These are phyloP conservation scores for Hyphopichia buzzinii DNA, from an alignment of 1,139 yeast genomes.

Conservation along the genomic window DNA sequence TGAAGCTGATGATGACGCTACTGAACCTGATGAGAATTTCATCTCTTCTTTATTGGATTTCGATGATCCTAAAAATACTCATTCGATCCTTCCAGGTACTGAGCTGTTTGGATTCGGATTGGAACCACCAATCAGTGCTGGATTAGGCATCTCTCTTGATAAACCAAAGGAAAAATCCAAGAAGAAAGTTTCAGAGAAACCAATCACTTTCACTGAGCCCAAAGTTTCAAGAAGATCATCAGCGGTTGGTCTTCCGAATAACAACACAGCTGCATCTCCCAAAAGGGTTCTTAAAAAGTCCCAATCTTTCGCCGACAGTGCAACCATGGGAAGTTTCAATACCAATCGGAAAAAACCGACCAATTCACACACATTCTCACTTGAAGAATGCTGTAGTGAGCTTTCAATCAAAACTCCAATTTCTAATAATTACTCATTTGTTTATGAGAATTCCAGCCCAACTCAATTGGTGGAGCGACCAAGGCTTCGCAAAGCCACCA, in stretches of 20 bases:
- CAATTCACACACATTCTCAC: constrained; percentile 7
- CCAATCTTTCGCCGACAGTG: constrained; percentile 5
- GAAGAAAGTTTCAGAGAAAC: neutral
- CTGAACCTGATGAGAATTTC: constrained; percentile 6
- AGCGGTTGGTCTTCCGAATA: neutral
- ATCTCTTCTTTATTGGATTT: constrained; percentile 6
- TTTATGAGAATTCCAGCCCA: constrained; percentile 14
- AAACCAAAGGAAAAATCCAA: neutral
- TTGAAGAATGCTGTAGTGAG: constrained; percentile 14
- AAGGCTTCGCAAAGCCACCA: constrained; percentile 2
- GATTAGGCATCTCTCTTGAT: constrained; percentile 3
- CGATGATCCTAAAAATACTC: neutral
- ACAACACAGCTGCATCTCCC: neutral
- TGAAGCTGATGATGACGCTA: constrained; percentile 8
- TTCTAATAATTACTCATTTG: constrained; percentile 18
- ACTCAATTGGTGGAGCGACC: constrained; percentile 1
- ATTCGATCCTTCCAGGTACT: neutral
- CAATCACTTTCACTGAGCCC: neutral
- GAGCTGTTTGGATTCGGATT: constrained; percentile 1
- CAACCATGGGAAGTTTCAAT: constrained; percentile 1
- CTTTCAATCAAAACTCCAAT: constrained; percentile 8
- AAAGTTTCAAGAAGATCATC: neutral
- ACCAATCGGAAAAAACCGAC: neutral
- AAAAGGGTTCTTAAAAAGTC: constrained; percentile 6
- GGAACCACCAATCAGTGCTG: neutral